phyloP scores from a whole-genome alignment of 805 yeast species.

The Yarrowia sp. region DNA sequence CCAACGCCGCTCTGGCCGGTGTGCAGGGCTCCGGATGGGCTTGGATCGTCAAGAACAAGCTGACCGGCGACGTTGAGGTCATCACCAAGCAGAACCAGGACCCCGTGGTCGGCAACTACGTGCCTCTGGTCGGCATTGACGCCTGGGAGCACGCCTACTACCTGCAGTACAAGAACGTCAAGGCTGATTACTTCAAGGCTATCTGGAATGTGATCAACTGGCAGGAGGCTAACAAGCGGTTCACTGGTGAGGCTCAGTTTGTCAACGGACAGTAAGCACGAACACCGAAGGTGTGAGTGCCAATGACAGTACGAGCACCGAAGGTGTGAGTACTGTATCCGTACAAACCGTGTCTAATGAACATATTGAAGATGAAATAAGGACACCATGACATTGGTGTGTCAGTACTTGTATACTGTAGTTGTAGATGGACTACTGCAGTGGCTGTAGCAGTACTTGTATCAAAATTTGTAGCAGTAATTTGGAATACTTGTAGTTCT shows the following conservation, averaged over 20 bases:
- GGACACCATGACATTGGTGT: too few species aligned
- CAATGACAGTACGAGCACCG: too few species aligned
- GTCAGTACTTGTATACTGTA: too few species aligned
- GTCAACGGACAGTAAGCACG: neutral
- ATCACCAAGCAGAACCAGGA: constrained; percentile 88
- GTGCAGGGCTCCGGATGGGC: constrained; percentile 98
- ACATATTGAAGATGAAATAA: too few species aligned
- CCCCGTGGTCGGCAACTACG: constrained; percentile 71
- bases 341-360: too few species aligned
- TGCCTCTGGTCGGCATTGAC: constrained; percentile 86
- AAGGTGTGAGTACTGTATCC: too few species aligned
- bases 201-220: constrained; percentile 95
- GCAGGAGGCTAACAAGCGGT: constrained; percentile 83
- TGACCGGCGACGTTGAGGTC: constrained; percentile 72
- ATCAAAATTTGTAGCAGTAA: too few species aligned
- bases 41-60: constrained; percentile 81
- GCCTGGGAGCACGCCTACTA: constrained; percentile 98
- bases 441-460: too few species aligned
- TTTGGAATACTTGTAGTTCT: too few species aligned
- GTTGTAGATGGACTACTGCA: too few species aligned
- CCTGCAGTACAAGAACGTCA: constrained; percentile 89
- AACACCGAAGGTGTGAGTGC: neutral
- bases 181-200: constrained; percentile 90
- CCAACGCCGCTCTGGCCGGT: constrained; percentile 80
- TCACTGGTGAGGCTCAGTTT: constrained; percentile 42